phyloP scores from a whole-genome alignment of 1,284 basidiomycete species.

The Phaffia rhodozyma region DNA sequence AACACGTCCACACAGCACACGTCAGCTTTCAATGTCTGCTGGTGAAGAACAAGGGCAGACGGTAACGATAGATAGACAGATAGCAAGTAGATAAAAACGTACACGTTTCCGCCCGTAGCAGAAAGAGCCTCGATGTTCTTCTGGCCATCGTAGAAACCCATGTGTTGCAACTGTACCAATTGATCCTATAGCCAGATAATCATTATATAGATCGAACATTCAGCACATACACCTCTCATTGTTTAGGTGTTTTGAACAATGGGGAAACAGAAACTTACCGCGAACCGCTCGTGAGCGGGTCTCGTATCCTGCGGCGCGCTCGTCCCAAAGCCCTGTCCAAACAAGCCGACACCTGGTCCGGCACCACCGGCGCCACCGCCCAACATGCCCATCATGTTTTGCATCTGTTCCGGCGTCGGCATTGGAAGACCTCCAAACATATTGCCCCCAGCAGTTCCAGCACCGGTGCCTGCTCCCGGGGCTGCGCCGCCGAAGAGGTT shows the following conservation, averaged over 20 bases:
- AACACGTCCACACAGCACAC: too few species aligned
- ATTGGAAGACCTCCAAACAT: constrained; percentile 39
- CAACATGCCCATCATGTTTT: constrained; percentile 23
- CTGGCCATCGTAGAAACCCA: constrained; percentile 19
- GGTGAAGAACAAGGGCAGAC: neutral
- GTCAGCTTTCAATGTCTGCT: too few species aligned
- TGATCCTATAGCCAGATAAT: neutral
- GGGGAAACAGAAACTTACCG: neutral
- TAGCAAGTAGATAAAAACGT: neutral
- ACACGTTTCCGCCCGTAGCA: constrained; percentile 12
- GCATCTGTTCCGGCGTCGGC: constrained; percentile 21
- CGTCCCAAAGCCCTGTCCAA: constrained; percentile 23
- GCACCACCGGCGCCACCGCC: constrained; percentile 24
- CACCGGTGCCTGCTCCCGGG: constrained; percentile 17
- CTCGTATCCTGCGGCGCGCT: constrained; percentile 9
- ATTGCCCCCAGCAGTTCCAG: constrained; percentile 18
- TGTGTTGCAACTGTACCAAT: constrained; percentile 13
- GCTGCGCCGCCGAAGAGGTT: constrained; percentile 26
- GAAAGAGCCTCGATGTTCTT: constrained; percentile 15
- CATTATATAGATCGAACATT: neutral
- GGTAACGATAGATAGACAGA: neutral
- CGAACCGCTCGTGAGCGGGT: constrained; percentile 18
- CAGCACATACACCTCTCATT: neutral
- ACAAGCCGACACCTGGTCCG: constrained; percentile 24
- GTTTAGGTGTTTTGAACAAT: too few species aligned